Percentiles rank a stretch among this genome's conserved stretches.
Conservation (phyloP, 2,329 filamentous ascomycete genomes). For the Myriosclerotinia scirpicola region DNA sequence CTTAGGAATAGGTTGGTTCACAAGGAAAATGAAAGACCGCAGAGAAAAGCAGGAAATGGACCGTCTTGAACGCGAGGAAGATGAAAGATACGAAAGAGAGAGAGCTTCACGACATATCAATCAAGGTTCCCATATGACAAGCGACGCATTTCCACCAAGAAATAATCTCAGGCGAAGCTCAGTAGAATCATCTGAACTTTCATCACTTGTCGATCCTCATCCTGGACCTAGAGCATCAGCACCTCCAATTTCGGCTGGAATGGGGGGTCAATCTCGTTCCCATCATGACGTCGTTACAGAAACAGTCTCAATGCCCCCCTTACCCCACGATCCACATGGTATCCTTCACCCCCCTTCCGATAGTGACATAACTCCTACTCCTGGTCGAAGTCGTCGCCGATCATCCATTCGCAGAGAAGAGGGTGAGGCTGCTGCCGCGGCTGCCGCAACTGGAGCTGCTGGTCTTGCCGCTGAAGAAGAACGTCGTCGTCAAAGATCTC, state of each 20-base stretch:
- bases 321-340: slow-evolving; percentile 55
- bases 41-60: slow-evolving; percentile 45
- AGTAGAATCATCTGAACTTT: slow-evolving; percentile 37
- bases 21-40: slow-evolving; percentile 62
- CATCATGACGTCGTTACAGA: slow-evolving; percentile 42
- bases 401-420: slow-evolving; percentile 51
- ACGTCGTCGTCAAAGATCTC: slow-evolving; percentile 34
- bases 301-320: slow-evolving; percentile 53
- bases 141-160: slow-evolving; percentile 58
- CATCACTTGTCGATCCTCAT: slow-evolving; percentile 37
- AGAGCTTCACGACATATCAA: slow-evolving; percentile 57
- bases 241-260: slow-evolving; percentile 24
- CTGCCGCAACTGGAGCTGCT: slow-evolving; percentile 48
- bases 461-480: slow-evolving; percentile 52
- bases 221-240: slow-evolving; percentile 45
- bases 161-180: slow-evolving; percentile 44
- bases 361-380: slow-evolving; percentile 27
- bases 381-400: slow-evolving; percentile 44
- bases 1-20: slow-evolving; percentile 67
- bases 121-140: slow-evolving; percentile 62
- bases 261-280: slow-evolving; percentile 41
- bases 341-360: slow-evolving; percentile 39
- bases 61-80: slow-evolving; percentile 43
- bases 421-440: slow-evolving; percentile 47
- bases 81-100: slow-evolving; percentile 53